Base-by-base conservation (phyloP, 306 rosid genomes). In the Trifolium subterraneum region DNA sequence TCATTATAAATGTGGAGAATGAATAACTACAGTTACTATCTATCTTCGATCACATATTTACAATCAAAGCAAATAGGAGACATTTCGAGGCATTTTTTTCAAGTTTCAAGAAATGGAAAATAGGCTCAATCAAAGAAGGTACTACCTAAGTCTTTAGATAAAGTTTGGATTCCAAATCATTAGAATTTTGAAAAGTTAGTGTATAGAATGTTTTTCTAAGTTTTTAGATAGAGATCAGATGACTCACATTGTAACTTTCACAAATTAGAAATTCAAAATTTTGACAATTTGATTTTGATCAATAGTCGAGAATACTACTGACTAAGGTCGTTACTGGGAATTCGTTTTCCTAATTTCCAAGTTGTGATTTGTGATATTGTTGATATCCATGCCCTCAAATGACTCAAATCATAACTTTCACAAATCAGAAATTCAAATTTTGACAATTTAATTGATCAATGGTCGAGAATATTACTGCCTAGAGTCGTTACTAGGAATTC, bases 121-220 rank as follows among this genome's bases (percentile, higher is more conserved):
- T 70, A 79, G 75, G 50, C 59, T 75, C 45, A 65, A 14, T 27
- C 83, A 78, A 58, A 82, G 42, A 73, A 82, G 89, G 87, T 84
- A 80, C 48, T 84, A 80, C 48, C 7, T 68, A 39, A 20, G 23
- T 51, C 2, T 2, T 51, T 14, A 45, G 51, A 14, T 14, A 45
- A 45, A 45, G 1, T 48, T 48, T 4, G 7, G 55, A 48, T 48
- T 42, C 4, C 39, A 7, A 10, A 4, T 14, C 11, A 12, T 42
- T 42, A 3, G 1, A 42, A 10, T 42, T 12, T 42, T 42, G 5
- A 11, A 3, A 11, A 12, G 1, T 42, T 42, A 14, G 13, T 45
- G 16, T 45, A 4, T 45, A 45, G n/a, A 12, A 12, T 45, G n/a
- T 47, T 47, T 48, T 8, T 18, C 10, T 51, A n/a, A 7, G 4